These are phyloP conservation scores for Hymenoscyphus scutula DNA, from an alignment of 2,329 filamentous ascomycete genomes.

Conservation along the genomic window DNA sequence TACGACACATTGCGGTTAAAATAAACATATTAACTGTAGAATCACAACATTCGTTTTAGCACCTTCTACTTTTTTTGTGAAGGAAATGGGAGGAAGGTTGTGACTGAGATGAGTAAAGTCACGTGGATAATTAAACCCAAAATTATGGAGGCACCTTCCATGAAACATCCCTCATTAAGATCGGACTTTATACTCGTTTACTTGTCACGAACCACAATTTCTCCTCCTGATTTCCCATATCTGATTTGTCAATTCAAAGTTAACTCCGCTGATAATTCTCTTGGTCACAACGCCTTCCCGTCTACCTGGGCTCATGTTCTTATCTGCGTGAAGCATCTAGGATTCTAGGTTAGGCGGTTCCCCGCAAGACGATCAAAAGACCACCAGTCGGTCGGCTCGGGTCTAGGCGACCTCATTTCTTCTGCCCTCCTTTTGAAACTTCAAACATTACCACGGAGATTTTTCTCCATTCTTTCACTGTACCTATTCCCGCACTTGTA, in stretches of 20 bases:
- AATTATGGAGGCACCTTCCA: background rate
- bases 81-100: too few relatives aligned
- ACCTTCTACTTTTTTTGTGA: too few relatives aligned
- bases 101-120: background rate
- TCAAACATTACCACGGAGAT: background rate
- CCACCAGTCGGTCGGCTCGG: background rate
- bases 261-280: too few relatives aligned
- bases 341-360: too few relatives aligned
- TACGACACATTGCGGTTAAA: too few relatives aligned
- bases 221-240: background rate
- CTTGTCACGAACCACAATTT: background rate
- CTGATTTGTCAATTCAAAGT: too few relatives aligned
- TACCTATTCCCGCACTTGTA: background rate
- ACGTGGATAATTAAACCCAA: background rate
- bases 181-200: background rate
- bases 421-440: background rate
- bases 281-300: background rate
- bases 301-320: background rate
- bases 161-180: slow-evolving; percentile 1
- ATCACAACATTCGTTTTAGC: too few relatives aligned
- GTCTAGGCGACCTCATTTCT: background rate
- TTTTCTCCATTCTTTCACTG: background rate
- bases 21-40: too few relatives aligned
- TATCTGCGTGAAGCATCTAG: background rate
- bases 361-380: background rate